phyloP scores from a whole-genome alignment of 1,284 basidiomycete genomes.

The Trichosporon sp. region DNA sequence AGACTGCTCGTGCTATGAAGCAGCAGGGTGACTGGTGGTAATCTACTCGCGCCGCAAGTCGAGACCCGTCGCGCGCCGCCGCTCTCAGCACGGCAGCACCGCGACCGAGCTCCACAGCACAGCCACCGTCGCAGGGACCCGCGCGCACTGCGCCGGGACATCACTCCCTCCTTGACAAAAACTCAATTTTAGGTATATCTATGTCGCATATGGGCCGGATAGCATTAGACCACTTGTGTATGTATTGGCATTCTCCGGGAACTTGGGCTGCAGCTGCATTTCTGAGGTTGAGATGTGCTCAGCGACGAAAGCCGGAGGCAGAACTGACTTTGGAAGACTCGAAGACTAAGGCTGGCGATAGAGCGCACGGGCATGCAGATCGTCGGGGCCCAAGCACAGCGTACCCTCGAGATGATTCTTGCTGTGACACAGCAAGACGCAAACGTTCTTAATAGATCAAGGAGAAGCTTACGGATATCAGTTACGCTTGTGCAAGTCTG shows the following conservation, averaged over 20 bases:
- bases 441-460: no score
- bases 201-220: constrained; percentile 6
- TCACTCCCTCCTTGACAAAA: neutral
- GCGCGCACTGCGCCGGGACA: neutral
- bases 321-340: neutral
- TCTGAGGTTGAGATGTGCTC: neutral
- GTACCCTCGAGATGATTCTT: no score
- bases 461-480: no score
- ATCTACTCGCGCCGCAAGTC: neutral
- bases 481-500: no score
- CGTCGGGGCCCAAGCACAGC: neutral
- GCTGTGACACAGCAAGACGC: no score
- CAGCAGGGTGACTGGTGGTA: constrained; percentile 72
- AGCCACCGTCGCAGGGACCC: neutral
- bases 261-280: neutral
- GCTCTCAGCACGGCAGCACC: neutral
- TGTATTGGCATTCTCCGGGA: constrained; percentile 6
- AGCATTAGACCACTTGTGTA: constrained; percentile 7
- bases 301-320: neutral
- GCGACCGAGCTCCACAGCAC: neutral
- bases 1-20: constrained; percentile 60
- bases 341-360: neutral
- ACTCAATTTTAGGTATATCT: constrained; percentile 4
- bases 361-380: neutral
- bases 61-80: neutral